phyloP scores from a whole-genome alignment of 2,329 filamentous ascomycete genomes.

The Leptographium lundbergii region DNA sequence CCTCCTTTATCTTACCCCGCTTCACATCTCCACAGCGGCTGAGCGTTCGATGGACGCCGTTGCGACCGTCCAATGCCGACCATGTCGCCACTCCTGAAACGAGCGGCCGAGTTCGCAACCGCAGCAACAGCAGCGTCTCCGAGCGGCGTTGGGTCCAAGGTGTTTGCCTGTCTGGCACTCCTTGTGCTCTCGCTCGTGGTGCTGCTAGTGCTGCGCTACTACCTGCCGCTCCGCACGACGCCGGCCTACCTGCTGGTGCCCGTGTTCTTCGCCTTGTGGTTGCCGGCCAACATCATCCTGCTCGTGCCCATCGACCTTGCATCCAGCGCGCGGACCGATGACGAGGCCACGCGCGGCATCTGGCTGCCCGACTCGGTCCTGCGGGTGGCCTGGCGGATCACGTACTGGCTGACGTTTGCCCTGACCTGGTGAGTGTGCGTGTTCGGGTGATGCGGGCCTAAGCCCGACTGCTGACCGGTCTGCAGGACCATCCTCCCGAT shows the following conservation, averaged over 20 bases:
- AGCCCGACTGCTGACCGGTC: background rate
- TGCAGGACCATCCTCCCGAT: constrained; percentile 80
- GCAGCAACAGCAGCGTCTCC: background rate
- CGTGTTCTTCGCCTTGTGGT: constrained; percentile 88
- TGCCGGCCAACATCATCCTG: constrained; percentile 82
- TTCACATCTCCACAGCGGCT: background rate
- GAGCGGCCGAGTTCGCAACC: background rate
- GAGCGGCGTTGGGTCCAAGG: constrained; percentile 37
- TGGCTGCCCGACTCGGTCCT: constrained; percentile 73
- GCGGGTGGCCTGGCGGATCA: constrained; percentile 83
- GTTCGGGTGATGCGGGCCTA: background rate
- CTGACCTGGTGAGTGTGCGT: constrained; percentile 65
- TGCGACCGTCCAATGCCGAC: background rate
- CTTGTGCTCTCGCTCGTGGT: constrained; percentile 63
- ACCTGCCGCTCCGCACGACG: constrained; percentile 79
- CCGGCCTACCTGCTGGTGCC: constrained; percentile 82
- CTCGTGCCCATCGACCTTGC: constrained; percentile 93
- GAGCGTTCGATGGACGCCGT: background rate
- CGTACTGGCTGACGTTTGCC: constrained; percentile 93
- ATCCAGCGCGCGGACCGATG: constrained; percentile 63
- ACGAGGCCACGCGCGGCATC: constrained; percentile 62
- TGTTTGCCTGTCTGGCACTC: constrained; percentile 65
- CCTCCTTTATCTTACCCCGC: background rate
- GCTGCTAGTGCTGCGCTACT: constrained; percentile 76
- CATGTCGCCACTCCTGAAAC: background rate